phyloP scores from a whole-genome alignment of 2,329 filamentous ascomycete genomes.

The Cercospora canescens region DNA sequence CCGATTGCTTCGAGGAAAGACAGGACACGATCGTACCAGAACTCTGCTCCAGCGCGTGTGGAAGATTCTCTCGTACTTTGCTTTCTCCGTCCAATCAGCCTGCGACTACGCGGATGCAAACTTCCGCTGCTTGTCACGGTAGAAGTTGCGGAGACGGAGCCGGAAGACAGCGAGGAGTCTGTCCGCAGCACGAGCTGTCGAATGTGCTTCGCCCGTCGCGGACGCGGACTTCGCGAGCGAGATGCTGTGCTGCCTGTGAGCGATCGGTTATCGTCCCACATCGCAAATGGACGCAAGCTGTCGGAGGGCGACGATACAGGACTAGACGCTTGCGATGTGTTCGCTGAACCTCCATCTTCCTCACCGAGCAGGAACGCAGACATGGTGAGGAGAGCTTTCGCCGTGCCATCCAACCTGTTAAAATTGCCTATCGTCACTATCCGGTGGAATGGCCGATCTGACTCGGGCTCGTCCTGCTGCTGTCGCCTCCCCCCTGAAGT shows the following conservation, averaged over 20 bases:
- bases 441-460: neutral
- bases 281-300: neutral
- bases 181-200: neutral
- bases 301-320: neutral
- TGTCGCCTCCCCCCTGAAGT: neutral
- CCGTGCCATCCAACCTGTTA: neutral
- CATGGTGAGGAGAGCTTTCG: neutral
- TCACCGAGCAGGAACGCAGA: neutral
- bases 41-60: neutral
- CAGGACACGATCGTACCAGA: neutral
- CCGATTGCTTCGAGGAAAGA: neutral
- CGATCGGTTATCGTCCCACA: neutral
- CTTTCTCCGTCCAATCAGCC: neutral
- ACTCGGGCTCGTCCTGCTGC: neutral
- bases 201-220: neutral
- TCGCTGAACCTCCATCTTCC: neutral
- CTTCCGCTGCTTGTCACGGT: neutral
- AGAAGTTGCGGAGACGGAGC: neutral
- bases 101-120: neutral
- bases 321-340: neutral
- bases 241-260: neutral
- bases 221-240: neutral
- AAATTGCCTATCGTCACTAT: neutral
- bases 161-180: neutral
- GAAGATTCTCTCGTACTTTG: neutral